Base-by-base conservation (phyloP, 2,329 filamentous ascomycete species). In the Fusarium pininemorale region DNA sequence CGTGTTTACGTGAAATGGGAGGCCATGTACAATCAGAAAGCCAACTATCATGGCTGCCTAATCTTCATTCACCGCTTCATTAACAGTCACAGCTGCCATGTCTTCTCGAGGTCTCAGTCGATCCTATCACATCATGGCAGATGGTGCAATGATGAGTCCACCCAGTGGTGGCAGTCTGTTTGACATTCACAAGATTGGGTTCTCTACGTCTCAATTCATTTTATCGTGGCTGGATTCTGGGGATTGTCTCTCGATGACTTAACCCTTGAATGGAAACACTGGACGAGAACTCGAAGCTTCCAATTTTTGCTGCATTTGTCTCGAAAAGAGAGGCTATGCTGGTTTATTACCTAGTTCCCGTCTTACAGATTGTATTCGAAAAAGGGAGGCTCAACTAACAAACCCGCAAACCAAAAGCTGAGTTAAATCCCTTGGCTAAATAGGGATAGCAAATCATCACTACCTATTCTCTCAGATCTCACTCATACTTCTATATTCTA, bases 61-160 rank as follows among this genome's bases (percentile, higher is more conserved):
- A 45, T 42, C 37, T 56, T 47, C 26, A 42, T 65, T 70, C 66
- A 70, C 66, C 67, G 67, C 66, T 58, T 53, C 51, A 16, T 42
- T 53, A 47, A 35, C 24, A 69, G 54, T 22, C 11, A 41, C 41
- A 30, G 26, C 15, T 35, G 42, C 22, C 32, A 50, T 26, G 30
- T 14, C 16, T 32, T 28, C 42, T 39, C 13, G 24, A 44, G 30
- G 28, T 38, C 39, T 42, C 26, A 14, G 50, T 51, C 38, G 53
- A 69, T 63, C 54, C 24, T 54, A 30, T 58, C 18, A 11, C 59
- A 30, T 53, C 32, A 39, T 39, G 14, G 42, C 20, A 22, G 28
- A 51, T 62, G 35, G 39, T 45, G 32, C 32, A 26, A 37, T 57
- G 16, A 28, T 57, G 42, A 37, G 32, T 42, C n/a, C 53, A 30